Base-by-base conservation (phyloP, 2,329 filamentous ascomycete species). In the Fonsecaea multimorphosa region DNA sequence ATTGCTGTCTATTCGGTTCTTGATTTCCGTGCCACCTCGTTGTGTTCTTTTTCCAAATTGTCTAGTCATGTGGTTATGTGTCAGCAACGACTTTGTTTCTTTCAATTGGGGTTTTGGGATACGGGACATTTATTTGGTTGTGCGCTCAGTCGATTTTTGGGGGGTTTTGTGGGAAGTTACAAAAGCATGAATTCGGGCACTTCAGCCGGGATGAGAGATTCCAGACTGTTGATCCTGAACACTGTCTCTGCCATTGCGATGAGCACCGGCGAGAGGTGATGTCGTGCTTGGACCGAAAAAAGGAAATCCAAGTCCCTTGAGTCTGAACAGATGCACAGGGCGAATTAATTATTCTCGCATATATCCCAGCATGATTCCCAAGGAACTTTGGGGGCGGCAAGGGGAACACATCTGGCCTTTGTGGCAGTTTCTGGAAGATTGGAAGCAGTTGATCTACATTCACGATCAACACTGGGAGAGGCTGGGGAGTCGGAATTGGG, bases 1-100 rank as follows among this genome's bases (percentile, higher is more conserved):
- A 67, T 69, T 64, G 64, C 67, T 69, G 58, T 67, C 65, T 61
- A 44, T 59, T 69, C 59, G 54, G 62, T 65, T 67, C 67, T 65
- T 64, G 51, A 32, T 58, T 60, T 56, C 49, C 31, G 38, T 63
- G 61, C 53, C 27, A 36, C 55, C 11, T 49, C 22, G 7, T 11
- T 36, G n/a, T 59, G 40, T 46, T 60, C 55, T 24, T 63, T 63
- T 61, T 64, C 32, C n/a, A 59, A 54, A 63, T 61, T 67, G 64
- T 71, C 60, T 68, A 63, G 67, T 71, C 55, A 71, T 59, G 70
- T 63, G 66, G 67, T 66, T 68, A 71, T 71, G 70, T 58, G 65
- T 68, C 63, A 67, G 66, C 67, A 71, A 71, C 68, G 70, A 71
- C 58, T 64, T 61, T 56, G 49, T 32, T 59, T 36, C 22, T 52